Evolutionary conservation across 2,329 filamentous ascomycete genomes (phyloP), one percentile per base, ranked within the genome.

Genomic region (Myriosclerotinia scirpicola): DNA sequence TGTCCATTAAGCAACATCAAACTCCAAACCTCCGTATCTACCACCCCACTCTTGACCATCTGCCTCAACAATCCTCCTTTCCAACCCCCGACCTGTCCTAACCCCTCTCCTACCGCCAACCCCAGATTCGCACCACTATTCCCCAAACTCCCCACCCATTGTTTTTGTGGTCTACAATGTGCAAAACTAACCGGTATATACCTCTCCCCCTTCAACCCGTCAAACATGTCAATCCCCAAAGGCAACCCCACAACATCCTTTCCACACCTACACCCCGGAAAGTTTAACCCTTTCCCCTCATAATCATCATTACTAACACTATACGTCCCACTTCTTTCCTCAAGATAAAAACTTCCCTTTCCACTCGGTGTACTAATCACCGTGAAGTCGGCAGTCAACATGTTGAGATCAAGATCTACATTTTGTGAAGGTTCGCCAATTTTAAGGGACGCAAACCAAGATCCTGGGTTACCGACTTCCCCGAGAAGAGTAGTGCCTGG

Each of bases 351-450:
- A 54, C 61, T 64, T 6, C 71, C 69, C 38, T 66, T 62, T 1
- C 59, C 63, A 46, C 71, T 71, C 14, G 66, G 67, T 3, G 71
- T 73, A 26, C 64, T 69, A 17, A 71, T 53, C 3, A 73, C 48
- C 52, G 58, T 67, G 26, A 64, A 73, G 44, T 73, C 71, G 14
- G 61, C 56, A 8, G 71, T 71, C 54, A 73, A 46, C 70, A 73
- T 71, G 50, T 71, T 68, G 2, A 73, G 61, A 59, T 73, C 71
- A 50, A 71, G 68, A 62, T 71, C 66, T 1, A 73, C 55, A 6
- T 68, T 61, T 46, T 71, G 70, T 12, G 54, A 44, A 4, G 70
- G 71, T 2, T 72, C 69, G 26, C 71, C 71, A 6, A 72, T 66
- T 20, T 65, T 61, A 15, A 73, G 5, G 11, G 34, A 68, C 2